phyloP scores from a whole-genome alignment of 2,329 filamentous ascomycete species.

The Aspergillus neotritici region DNA sequence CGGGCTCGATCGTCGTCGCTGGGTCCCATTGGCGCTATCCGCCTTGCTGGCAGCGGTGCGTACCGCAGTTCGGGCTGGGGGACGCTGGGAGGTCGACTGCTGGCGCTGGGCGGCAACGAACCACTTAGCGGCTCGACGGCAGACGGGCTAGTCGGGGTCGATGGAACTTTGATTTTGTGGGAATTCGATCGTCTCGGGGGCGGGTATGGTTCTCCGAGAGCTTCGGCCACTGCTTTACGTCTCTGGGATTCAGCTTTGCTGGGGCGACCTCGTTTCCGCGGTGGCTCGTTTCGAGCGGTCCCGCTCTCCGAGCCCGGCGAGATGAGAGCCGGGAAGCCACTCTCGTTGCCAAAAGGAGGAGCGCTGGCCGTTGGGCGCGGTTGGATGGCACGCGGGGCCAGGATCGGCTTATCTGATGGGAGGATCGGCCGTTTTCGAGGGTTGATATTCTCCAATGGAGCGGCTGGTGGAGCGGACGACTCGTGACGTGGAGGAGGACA shows the following conservation, averaged over 20 bases:
- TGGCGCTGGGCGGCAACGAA: slow-evolving; percentile 16
- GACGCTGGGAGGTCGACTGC: slow-evolving; percentile 11
- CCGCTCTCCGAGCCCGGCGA: slow-evolving; percentile 29
- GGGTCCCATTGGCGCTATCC: slow-evolving; percentile 12
- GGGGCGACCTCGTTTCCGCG: slow-evolving; percentile 40
- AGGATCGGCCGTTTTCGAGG: slow-evolving; percentile 30
- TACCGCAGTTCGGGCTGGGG: slow-evolving; percentile 19
- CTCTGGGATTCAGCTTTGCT: slow-evolving; percentile 39
- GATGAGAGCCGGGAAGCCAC: slow-evolving; percentile 28
- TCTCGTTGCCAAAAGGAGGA: slow-evolving; percentile 31
- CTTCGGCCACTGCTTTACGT: slow-evolving; percentile 34
- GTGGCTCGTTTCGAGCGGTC: slow-evolving; percentile 26
- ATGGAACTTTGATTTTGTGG: slow-evolving; percentile 23
- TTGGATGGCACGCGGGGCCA: slow-evolving; percentile 35
- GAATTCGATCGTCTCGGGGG: slow-evolving; percentile 25
- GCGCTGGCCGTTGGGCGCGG: slow-evolving; percentile 33
- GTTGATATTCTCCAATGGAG: slow-evolving; percentile 21
- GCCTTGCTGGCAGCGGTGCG: slow-evolving; percentile 12
- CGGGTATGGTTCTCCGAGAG: slow-evolving; percentile 37
- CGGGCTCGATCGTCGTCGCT: slow-evolving; percentile 16
- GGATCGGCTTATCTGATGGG: slow-evolving; percentile 24
- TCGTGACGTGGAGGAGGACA: slow-evolving; percentile 21
- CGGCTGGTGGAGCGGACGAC: slow-evolving; percentile 14
- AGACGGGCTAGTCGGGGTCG: slow-evolving; percentile 29
- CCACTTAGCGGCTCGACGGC: slow-evolving; percentile 16